Percentiles rank a stretch among this genome's conserved stretches.
Conservation (phyloP, 1,284 basidiomycete genomes). For the Cryptococcus sp. region DNA sequence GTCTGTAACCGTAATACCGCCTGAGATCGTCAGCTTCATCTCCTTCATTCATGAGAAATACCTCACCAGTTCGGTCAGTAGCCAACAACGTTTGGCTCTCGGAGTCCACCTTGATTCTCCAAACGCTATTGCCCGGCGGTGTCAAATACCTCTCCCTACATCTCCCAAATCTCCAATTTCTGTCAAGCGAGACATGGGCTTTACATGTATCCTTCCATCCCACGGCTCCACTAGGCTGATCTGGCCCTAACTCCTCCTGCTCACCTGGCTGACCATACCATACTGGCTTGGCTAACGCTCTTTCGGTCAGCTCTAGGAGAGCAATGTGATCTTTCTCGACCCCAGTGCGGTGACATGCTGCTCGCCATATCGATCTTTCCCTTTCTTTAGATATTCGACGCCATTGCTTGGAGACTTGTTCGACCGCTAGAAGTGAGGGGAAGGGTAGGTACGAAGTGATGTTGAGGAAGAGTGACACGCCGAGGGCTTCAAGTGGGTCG, state of each 20-base stretch:
- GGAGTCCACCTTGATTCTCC: conserved; percentile 38
- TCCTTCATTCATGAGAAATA: background rate
- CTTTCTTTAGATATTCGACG: conserved; percentile 11
- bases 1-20: conserved; percentile 24
- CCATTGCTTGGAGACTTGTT: conserved; percentile 25
- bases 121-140: conserved; percentile 20
- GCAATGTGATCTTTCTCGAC: conserved; percentile 16
- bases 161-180: conserved; percentile 28
- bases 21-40: background rate
- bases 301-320: conserved; percentile 8
- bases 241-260: background rate
- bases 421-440: conserved; percentile 15
- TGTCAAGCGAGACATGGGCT: conserved; percentile 11
- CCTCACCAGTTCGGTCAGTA: conserved; percentile 23
- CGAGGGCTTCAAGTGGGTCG: conserved; percentile 34
- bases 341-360: conserved; percentile 11
- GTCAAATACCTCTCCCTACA: conserved; percentile 27
- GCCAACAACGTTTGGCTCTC: conserved; percentile 28
- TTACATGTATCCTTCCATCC: conserved; percentile 21
- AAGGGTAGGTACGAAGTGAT: conserved; percentile 29
- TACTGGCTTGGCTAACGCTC: background rate
- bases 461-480: conserved; percentile 33
- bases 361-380: conserved; percentile 21
- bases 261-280: conserved; percentile 8
- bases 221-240: conserved; percentile 3